Evolutionary conservation across 2,329 filamentous ascomycete genomes (phyloP), one percentile per base, ranked within the genome.

Genomic region (Rhinocladiella similis): DNA sequence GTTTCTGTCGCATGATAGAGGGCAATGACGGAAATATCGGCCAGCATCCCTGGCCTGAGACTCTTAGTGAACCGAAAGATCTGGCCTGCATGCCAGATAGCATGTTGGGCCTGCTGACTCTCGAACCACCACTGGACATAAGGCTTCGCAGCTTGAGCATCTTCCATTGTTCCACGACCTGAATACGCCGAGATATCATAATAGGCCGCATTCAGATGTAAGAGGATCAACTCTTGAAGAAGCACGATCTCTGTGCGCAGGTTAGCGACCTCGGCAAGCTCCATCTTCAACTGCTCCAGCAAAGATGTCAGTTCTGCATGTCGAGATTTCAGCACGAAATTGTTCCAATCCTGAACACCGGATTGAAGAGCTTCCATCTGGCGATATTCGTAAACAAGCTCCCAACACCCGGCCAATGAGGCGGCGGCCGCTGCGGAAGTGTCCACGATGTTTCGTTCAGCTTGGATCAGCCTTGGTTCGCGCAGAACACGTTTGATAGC

Each of bases 21-120:
- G 0, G 82, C 84, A 7, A 90, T 82, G 0, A 86, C 85, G 59
- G 83, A 83, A 67, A 90, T 89, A 60, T 87, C 84, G 42, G 83
- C 81, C 3, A 89, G 33, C 2, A 3, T 38, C 22, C 38, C 50
- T 9, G 25, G 6, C 0, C 83, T 78, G 47, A 86, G 80, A 46
- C 72, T 57, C 64, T 80, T 81, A 1, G 84, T 85, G 38, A 81
- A 79, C 4, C 84, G 80, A 5, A 90, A 68, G 1, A 88, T 78
- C 68, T 89, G 87, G 0, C 84, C 86, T 1, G 87, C 87, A 63
- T 87, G 84, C 81, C 83, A 89, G 1, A 89, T 67, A 10, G 85
- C 82, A 1, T 66, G 52, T 1, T 75, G 67, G 0, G 73, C 70
- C 9, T 71, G 65, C n/a, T 70, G 65, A 16, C 67, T 70, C 7